phyloP scores from a whole-genome alignment of 768 basidiomycete genomes.

The Boletus reticuloceps region DNA sequence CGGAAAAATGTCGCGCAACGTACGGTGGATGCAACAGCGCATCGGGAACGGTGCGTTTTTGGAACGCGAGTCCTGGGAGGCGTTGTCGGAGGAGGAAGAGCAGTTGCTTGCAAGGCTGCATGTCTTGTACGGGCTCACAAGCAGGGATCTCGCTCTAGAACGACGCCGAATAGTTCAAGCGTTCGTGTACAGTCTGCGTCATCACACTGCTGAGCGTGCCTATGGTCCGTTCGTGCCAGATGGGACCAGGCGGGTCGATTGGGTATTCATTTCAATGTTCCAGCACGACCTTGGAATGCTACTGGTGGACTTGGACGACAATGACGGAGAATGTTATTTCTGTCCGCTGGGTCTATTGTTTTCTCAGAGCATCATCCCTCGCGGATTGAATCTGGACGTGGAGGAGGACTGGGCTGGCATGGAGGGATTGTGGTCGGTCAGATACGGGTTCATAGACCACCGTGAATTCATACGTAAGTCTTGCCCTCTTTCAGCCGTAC shows the following conservation, averaged over 20 bases:
- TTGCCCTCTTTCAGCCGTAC: not conserved
- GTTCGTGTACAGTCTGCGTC: constrained; percentile 60
- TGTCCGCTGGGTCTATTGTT: constrained; percentile 49
- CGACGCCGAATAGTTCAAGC: constrained; percentile 44
- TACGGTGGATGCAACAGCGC: constrained; percentile 48
- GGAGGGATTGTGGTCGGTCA: constrained; percentile 55
- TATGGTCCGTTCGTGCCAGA: constrained; percentile 57
- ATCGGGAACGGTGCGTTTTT: constrained; percentile 46
- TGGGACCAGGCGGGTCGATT: constrained; percentile 49
- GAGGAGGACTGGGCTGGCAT: constrained; percentile 40
- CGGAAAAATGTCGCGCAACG: constrained; percentile 43
- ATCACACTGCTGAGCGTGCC: constrained; percentile 47
- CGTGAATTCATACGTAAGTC: constrained; percentile 59
- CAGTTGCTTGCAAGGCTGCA: constrained; percentile 54
- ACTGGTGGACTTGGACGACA: constrained; percentile 39
- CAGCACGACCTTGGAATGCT: constrained; percentile 58
- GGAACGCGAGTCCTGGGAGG: constrained; percentile 30
- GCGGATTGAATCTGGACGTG: constrained; percentile 32
- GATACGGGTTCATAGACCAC: constrained; percentile 72
- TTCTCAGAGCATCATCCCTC: constrained; percentile 49
- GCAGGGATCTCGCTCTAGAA: constrained; percentile 34
- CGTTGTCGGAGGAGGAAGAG: constrained; percentile 34
- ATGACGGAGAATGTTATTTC: constrained; percentile 32
- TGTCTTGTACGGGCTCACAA: constrained; percentile 54
- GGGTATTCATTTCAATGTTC: constrained; percentile 56